Evolutionary conservation across 495 filamentous ascomycete species (phyloP).

Genomic region (Podospora anserina): DNA sequence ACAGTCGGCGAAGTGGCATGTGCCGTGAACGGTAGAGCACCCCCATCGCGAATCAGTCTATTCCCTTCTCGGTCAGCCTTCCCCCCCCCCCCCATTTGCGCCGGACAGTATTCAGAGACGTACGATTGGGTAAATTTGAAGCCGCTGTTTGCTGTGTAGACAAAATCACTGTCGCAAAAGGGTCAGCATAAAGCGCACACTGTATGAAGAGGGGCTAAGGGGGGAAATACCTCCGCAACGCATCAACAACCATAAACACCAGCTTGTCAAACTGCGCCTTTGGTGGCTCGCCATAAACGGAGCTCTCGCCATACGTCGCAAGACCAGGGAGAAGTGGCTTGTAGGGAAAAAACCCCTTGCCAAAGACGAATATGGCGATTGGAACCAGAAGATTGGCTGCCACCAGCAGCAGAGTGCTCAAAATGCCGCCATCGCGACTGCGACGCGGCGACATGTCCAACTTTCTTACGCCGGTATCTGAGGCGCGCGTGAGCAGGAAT

Average conservation of each 20-base stretch:
- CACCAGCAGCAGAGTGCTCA: conserved; percentile 44
- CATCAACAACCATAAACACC: conserved; percentile 98
- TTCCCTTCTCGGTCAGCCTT: neutral
- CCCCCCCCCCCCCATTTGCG: neutral
- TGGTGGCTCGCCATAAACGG: conserved; percentile 32
- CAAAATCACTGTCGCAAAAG: conserved; percentile 74
- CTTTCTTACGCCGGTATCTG: neutral
- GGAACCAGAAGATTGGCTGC: conserved; percentile 76
- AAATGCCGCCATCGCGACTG: conserved; percentile 34
- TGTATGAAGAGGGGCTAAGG: conserved; percentile 3
- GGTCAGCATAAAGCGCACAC: neutral
- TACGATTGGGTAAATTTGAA: conserved; percentile 90
- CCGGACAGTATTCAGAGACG: conserved; percentile 17
- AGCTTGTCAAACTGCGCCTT: conserved; percentile 78
- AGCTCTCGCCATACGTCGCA: conserved; percentile 50
- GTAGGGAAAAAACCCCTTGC: conserved; percentile 93
- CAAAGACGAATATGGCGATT: conserved; percentile 75
- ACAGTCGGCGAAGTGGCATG: conserved; percentile 96
- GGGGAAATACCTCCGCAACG: conserved; percentile 69
- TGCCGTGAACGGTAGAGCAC: conserved; percentile 88
- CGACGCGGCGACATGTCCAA: conserved; percentile 31
- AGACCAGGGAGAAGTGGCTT: conserved; percentile 87
- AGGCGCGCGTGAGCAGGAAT: neutral
- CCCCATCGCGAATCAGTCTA: conserved; percentile 79
- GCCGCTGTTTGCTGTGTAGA: conserved; percentile 75